Percentiles rank a stretch among this genome's conserved stretches.
These are phyloP conservation scores for Calocybe indica DNA, from an alignment of 768 basidiomycete species.

Conservation along the genomic window DNA sequence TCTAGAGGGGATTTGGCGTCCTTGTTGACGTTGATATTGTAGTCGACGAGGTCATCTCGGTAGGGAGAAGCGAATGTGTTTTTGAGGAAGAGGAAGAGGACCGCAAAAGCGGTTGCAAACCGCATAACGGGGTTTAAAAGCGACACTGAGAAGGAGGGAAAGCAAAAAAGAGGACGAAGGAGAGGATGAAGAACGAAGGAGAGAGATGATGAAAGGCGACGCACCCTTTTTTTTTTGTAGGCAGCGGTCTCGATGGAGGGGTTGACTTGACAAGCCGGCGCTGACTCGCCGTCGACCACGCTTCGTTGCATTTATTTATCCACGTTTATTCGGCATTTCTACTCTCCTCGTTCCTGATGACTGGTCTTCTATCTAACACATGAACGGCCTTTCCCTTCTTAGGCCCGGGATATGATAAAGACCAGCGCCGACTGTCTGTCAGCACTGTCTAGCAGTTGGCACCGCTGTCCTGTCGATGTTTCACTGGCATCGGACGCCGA, in stretches of 20 bases:
- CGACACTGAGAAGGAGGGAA: conserved; percentile 14
- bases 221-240: too few species aligned
- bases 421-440: too few species aligned
- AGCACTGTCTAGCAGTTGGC: too few species aligned
- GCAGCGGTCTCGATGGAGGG: not conserved
- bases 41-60: conserved; percentile 55
- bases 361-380: not conserved
- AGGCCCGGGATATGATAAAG: too few species aligned
- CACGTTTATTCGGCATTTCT: conserved; percentile 1
- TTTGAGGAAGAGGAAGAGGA: conserved; percentile 30
- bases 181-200: conserved; percentile 2
- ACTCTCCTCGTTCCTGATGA: too few species aligned
- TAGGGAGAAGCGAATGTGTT: conserved; percentile 58
- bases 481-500: too few species aligned
- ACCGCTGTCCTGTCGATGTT: too few species aligned
- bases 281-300: not conserved
- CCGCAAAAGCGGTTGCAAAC: conserved; percentile 37
- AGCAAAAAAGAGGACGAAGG: conserved; percentile 7
- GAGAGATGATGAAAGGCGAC: conserved; percentile 2
- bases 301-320: not conserved
- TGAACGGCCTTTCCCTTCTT: not conserved
- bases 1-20: conserved; percentile 61
- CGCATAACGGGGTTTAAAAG: conserved; percentile 30
- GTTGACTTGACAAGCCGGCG: conserved; percentile 1
- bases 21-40: conserved; percentile 78